These are phyloP conservation scores for Polygonum maritimum DNA, from an alignment of 148 eudicot species.

Conservation along the genomic window DNA sequence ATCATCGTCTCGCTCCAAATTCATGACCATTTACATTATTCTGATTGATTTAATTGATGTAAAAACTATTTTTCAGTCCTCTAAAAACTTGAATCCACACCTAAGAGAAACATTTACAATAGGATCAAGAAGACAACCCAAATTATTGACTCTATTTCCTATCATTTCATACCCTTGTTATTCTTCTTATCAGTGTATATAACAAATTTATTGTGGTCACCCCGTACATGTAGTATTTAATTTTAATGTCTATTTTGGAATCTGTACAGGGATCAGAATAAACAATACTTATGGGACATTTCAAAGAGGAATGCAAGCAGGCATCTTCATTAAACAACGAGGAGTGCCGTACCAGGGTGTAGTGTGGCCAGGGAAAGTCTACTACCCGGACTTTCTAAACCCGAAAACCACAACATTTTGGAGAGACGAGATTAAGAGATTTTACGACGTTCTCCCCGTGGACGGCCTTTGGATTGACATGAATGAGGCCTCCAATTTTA, in stretches of 20 bases:
- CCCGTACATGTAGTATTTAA: not conserved
- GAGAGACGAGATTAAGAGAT: conserved; percentile 36
- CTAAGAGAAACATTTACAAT: no score
- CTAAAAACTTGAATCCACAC: no score
- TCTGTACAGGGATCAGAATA: conserved; percentile 19
- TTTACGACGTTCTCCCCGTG: conserved; percentile 19
- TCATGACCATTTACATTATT: no score
- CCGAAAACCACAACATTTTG: conserved; percentile 33
- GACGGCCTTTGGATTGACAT: conserved; percentile 45
- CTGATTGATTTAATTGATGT: no score
- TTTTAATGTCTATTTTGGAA: not conserved
- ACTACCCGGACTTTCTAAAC: conserved; percentile 43
- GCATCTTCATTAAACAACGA: conserved; percentile 33
- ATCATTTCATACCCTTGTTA: no score
- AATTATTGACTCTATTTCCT: no score
- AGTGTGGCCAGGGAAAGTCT: conserved; percentile 51
- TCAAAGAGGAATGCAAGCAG: conserved; percentile 31
- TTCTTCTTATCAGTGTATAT: no score
- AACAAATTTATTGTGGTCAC: no score
- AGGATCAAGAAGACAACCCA: no score
- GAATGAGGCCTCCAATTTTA: conserved; percentile 40
- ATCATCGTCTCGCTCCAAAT: no score
- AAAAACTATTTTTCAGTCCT: no score
- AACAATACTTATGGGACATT: conserved; percentile 30
- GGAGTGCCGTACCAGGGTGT: conserved; percentile 33